A percentile compares a stretch with the other conserved stretches of the same genome.
Conservation (phyloP, 176 grass and related monocot species). For the Tillandsia fasciculata region DNA sequence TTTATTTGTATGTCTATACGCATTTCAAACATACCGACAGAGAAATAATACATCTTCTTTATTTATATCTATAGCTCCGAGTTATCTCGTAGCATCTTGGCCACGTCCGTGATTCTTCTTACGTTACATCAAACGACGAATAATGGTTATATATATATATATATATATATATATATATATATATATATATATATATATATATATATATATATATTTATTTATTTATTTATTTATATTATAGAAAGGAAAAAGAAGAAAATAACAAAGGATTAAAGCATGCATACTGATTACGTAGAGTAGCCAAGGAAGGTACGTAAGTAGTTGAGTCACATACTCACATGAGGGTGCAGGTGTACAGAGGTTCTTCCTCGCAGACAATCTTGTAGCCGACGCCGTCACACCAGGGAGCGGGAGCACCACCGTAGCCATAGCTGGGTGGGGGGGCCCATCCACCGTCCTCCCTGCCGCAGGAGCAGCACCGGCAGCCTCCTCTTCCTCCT, state of each 20-base stretch:
- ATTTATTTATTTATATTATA: too few relatives aligned
- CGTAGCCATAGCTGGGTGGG: constrained; percentile 19
- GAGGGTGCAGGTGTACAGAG: constrained; percentile 42
- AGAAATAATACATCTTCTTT: too few relatives aligned
- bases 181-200: too few relatives aligned
- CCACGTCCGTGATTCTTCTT: too few relatives aligned
- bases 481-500: constrained; percentile 48
- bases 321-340: constrained; percentile 78
- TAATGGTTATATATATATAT: neutral
- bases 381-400: constrained; percentile 40
- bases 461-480: constrained; percentile 81
- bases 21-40: too few relatives aligned
- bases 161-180: too few relatives aligned
- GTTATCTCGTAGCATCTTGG: too few relatives aligned
- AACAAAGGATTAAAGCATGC: constrained; percentile 1
- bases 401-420: constrained; percentile 18
- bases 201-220: too few relatives aligned
- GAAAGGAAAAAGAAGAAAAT: constrained; percentile 1
- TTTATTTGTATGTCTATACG: too few relatives aligned
- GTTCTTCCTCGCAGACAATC: constrained; percentile 65
- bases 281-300: neutral
- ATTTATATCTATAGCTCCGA: too few relatives aligned
- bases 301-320: neutral
- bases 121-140: too few relatives aligned
- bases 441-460: constrained; percentile 14